A percentile compares a stretch with the other conserved stretches of the same genome.
phyloP scores from a whole-genome alignment of 331 rosid species.

The Phaseolus coccineus region DNA sequence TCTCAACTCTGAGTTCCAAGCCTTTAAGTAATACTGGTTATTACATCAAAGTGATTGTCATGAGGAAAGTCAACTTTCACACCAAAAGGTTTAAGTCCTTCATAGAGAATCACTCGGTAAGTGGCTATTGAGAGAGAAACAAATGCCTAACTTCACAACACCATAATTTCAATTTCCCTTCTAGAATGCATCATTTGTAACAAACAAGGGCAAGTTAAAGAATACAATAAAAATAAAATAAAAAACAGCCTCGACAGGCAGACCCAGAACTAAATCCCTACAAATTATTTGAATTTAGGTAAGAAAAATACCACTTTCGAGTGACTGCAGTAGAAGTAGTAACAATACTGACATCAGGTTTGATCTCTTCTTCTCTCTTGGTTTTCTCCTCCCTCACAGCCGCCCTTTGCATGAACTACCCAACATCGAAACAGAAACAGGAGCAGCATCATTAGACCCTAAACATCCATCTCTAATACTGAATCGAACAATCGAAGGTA shows the following conservation, averaged over 20 bases:
- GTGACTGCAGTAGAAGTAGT: slow-evolving; percentile 48
- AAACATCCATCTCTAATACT: not conserved
- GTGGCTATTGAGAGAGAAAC: not conserved
- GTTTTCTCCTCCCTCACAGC: slow-evolving; percentile 66
- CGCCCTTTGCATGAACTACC: slow-evolving; percentile 94
- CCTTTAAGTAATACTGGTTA: too few species aligned
- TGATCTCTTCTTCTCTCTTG: slow-evolving; percentile 69
- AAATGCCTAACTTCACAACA: not conserved
- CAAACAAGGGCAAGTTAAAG: not conserved
- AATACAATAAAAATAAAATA: not conserved
- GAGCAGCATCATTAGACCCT: not conserved
- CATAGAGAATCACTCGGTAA: not conserved
- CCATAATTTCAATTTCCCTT: not conserved
- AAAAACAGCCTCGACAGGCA: not conserved
- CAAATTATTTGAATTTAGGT: not conserved
- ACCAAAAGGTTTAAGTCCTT: too few species aligned
- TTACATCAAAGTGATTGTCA: too few species aligned
- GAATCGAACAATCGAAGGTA: not conserved
- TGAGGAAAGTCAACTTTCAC: too few species aligned
- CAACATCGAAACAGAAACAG: slow-evolving; percentile 31
- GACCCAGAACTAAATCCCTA: not conserved
- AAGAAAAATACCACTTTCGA: slow-evolving; percentile 67
- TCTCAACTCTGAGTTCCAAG: too few species aligned
- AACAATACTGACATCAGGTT: slow-evolving; percentile 55
- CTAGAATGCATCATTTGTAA: not conserved